phyloP scores from a whole-genome alignment of 1,139 yeast species.

The Hansenula sp. region DNA sequence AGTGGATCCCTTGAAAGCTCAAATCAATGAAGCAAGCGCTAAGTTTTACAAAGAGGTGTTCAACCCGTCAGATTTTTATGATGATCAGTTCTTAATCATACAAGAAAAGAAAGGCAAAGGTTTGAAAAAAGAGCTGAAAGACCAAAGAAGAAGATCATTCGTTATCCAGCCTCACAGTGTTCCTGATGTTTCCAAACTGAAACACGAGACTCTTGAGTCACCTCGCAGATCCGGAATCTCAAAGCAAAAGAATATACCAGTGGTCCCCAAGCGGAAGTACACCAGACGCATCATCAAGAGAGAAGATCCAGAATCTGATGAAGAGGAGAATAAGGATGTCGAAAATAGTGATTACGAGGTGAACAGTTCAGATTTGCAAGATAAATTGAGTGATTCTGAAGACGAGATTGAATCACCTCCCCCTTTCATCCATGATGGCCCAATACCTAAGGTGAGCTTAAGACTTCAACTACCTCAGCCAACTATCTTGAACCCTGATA shows the following conservation, averaged over 20 bases:
- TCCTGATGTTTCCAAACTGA: not conserved
- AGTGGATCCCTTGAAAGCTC: constrained; percentile 22
- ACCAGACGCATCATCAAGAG: too few relatives aligned
- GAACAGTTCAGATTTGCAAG: too few relatives aligned
- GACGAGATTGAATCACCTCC: constrained; percentile 17
- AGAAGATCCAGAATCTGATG: constrained; percentile 1
- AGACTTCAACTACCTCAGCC: constrained; percentile 53
- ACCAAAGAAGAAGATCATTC: not conserved
- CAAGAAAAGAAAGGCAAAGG: not conserved
- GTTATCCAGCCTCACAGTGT: not conserved
- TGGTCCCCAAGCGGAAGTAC: too few relatives aligned
- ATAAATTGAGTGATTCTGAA: constrained; percentile 14
- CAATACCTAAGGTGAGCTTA: constrained; percentile 36
- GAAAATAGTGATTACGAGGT: constrained; percentile 13
- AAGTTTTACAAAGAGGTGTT: constrained; percentile 12
- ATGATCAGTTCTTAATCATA: constrained; percentile 12
- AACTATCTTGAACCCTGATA: constrained; percentile 74
- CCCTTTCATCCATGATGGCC: constrained; percentile 10
- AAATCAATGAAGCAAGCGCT: constrained; percentile 19
- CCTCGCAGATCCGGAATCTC: not conserved
- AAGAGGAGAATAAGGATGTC: constrained; percentile 15
- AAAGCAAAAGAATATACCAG: too few relatives aligned
- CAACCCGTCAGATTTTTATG: constrained; percentile 19
- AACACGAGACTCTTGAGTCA: not conserved
- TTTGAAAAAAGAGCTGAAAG: not conserved